A percentile compares a stretch with the other conserved stretches of the same genome.
These are phyloP conservation scores for Neonectria punicea DNA, from an alignment of 2,329 filamentous ascomycete species.

Conservation along the genomic window DNA sequence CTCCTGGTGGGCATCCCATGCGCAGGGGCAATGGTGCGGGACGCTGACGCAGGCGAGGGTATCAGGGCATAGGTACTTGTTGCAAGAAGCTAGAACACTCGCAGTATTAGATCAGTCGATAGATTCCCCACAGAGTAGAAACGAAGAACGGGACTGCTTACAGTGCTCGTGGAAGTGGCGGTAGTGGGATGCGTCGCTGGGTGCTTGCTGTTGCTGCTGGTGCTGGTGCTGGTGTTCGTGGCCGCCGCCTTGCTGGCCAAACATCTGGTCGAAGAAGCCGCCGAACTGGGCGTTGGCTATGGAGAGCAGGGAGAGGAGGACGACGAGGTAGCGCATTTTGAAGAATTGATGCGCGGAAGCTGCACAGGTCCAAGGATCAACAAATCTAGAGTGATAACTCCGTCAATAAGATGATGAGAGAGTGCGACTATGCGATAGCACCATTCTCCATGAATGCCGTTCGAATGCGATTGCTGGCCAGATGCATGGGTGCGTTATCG, in stretches of 20 bases:
- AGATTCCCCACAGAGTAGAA: neutral
- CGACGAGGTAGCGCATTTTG: slow-evolving; percentile 50
- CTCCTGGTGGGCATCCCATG: slow-evolving; percentile 79
- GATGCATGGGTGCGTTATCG: slow-evolving; percentile 39
- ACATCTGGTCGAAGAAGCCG: slow-evolving; percentile 97
- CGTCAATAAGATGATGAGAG: neutral
- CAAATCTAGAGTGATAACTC: slow-evolving; percentile 1
- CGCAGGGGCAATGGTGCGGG: slow-evolving; percentile 96
- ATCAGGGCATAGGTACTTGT: slow-evolving; percentile 93
- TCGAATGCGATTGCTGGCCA: slow-evolving; percentile 38
- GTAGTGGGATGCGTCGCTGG: slow-evolving; percentile 87
- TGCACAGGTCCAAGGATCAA: neutral
- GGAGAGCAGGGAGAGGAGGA: slow-evolving; percentile 69
- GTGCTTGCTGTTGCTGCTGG: slow-evolving; percentile 77
- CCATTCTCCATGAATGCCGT: neutral
- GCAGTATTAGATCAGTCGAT: neutral
- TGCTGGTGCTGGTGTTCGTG: slow-evolving; percentile 60
- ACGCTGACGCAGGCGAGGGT: slow-evolving; percentile 96
- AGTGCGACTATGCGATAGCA: slow-evolving; percentile 9
- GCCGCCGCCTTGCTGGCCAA: slow-evolving; percentile 66
- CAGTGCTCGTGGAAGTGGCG: slow-evolving; percentile 74
- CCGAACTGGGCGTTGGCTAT: slow-evolving; percentile 83
- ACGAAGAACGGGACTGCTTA: slow-evolving; percentile 49
- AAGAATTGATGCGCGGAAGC: slow-evolving; percentile 8
- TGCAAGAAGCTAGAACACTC: slow-evolving; percentile 74